Percentiles rank a stretch among this genome's conserved stretches.
Evolutionary conservation across 1,284 basidiomycete genomes (phyloP).

Genomic region (Rhodofomes roseus): DNA sequence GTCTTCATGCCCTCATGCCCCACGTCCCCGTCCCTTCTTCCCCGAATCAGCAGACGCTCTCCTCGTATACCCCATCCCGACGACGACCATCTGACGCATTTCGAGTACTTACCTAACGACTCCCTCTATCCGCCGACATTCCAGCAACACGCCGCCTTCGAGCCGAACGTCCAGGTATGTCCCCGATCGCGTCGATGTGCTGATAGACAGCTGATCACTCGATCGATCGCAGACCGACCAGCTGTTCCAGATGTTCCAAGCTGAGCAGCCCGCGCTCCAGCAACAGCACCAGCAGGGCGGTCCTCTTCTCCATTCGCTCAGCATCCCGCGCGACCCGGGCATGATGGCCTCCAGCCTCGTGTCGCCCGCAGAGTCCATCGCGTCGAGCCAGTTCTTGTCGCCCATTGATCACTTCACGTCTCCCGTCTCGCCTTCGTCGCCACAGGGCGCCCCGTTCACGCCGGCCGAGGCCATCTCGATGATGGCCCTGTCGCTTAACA

Average conservation of each 20-base stretch:
- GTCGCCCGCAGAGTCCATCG: conserved; percentile 32
- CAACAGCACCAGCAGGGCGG: conserved; percentile 15
- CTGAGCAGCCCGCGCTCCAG: conserved; percentile 17
- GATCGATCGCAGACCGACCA: conserved; percentile 35
- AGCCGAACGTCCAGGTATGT: conserved; percentile 27
- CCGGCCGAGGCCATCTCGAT: conserved; percentile 25
- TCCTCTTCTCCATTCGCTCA: conserved; percentile 36
- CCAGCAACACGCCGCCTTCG: conserved; percentile 35
- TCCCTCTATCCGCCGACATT: conserved; percentile 31
- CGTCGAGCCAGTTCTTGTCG: conserved; percentile 34
- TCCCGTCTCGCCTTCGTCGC: conserved; percentile 19
- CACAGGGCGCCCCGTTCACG: conserved; percentile 24
- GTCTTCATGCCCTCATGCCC: conserved; percentile 67
- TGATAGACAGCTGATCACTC: conserved; percentile 11
- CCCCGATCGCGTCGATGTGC: not conserved
- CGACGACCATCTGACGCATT: conserved; percentile 37
- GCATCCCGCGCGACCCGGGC: conserved; percentile 32
- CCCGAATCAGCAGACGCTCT: conserved; percentile 54
- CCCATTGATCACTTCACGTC: conserved; percentile 21
- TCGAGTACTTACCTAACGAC: conserved; percentile 30
- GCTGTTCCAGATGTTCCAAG: conserved; percentile 44
- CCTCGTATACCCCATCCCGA: conserved; percentile 37
- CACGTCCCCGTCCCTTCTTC: conserved; percentile 53
- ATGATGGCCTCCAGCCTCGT: conserved; percentile 27
- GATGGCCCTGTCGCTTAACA: conserved; percentile 18